Conservation (phyloP, 2,329 filamentous ascomycete genomes). For the Cercospora sesami region DNA sequence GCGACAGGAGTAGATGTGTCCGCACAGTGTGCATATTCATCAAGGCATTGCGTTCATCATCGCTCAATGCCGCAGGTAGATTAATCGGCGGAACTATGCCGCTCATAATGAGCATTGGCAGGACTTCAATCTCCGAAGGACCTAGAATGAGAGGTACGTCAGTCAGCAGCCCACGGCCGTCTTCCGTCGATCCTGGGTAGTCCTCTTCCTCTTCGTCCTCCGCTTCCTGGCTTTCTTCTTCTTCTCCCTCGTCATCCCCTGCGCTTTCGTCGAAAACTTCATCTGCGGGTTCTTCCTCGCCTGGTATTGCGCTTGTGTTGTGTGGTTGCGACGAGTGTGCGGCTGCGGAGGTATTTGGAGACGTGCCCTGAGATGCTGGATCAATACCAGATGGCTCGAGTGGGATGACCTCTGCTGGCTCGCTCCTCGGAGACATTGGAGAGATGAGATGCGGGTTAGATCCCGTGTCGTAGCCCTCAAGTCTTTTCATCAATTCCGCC, state of each 20-base stretch:
- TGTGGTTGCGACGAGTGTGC: background rate
- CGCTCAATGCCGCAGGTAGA: conserved; percentile 43
- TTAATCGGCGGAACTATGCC: conserved; percentile 83
- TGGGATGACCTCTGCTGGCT: background rate
- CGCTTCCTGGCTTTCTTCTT: conserved; percentile 65
- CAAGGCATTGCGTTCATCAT: conserved; percentile 56
- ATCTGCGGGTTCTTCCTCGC: conserved; percentile 13
- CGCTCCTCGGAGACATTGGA: conserved; percentile 10
- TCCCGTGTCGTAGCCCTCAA: conserved; percentile 47
- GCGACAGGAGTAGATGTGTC: conserved; percentile 83
- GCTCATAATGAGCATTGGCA: conserved; percentile 96
- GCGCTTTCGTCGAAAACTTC: conserved; percentile 25
- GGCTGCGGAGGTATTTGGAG: background rate
- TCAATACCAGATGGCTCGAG: background rate
- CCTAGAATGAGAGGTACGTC: conserved; percentile 94
- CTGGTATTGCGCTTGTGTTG: background rate
- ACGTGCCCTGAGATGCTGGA: background rate
- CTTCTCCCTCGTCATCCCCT: conserved; percentile 47
- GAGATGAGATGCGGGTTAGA: conserved; percentile 15
- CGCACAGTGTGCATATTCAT: conserved; percentile 86
- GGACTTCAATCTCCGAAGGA: conserved; percentile 89
- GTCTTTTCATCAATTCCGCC: conserved; percentile 52
- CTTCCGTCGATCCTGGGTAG: conserved; percentile 61
- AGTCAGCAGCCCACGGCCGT: conserved; percentile 79
- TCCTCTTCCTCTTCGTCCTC: conserved; percentile 74